These are phyloP conservation scores for Arthrobotrys pseudoclavata DNA, from an alignment of 2,329 filamentous ascomycete genomes.

Conservation along the genomic window DNA sequence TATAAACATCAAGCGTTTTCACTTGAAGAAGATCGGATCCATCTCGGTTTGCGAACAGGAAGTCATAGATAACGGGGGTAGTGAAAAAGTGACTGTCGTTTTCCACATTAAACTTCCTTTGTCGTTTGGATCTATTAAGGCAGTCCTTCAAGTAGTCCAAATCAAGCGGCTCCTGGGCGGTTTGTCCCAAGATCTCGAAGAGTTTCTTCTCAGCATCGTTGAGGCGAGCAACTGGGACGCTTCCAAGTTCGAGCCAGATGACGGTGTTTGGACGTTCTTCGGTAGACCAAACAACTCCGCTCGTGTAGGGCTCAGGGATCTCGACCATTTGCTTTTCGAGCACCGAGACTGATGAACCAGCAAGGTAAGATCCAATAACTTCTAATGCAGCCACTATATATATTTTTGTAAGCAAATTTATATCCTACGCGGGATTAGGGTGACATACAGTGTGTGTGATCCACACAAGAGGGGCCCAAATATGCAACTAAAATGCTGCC, in stretches of 20 bases:
- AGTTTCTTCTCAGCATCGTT: slow-evolving; percentile 86
- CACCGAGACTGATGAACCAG: slow-evolving; percentile 91
- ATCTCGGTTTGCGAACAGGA: slow-evolving; percentile 87
- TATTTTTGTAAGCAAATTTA: background rate
- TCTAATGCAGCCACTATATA: slow-evolving; percentile 76
- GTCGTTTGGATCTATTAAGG: slow-evolving; percentile 82
- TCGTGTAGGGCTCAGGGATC: slow-evolving; percentile 85
- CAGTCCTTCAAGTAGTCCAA: slow-evolving; percentile 92
- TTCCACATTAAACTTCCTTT: slow-evolving; percentile 86
- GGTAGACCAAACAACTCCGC: slow-evolving; percentile 82
- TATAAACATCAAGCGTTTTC: slow-evolving; percentile 65
- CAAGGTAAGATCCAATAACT: slow-evolving; percentile 85
- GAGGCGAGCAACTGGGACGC: slow-evolving; percentile 88
- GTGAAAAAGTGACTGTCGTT: slow-evolving; percentile 84
- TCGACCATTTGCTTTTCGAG: slow-evolving; percentile 94
- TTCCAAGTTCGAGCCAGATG: slow-evolving; percentile 86
- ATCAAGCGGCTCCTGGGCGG: slow-evolving; percentile 83
- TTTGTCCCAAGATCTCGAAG: slow-evolving; percentile 84
- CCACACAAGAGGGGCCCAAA: slow-evolving; percentile 84
- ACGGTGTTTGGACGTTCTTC: slow-evolving; percentile 85
- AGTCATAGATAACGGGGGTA: slow-evolving; percentile 88
- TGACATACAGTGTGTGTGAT: slow-evolving; percentile 72
- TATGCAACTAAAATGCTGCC: slow-evolving; percentile 90
- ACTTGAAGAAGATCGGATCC: slow-evolving; percentile 71
- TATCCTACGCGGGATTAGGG: slow-evolving; percentile 63